Base-by-base conservation (phyloP, 2,329 filamentous ascomycete genomes). In the Colletotrichum spaethianum region DNA sequence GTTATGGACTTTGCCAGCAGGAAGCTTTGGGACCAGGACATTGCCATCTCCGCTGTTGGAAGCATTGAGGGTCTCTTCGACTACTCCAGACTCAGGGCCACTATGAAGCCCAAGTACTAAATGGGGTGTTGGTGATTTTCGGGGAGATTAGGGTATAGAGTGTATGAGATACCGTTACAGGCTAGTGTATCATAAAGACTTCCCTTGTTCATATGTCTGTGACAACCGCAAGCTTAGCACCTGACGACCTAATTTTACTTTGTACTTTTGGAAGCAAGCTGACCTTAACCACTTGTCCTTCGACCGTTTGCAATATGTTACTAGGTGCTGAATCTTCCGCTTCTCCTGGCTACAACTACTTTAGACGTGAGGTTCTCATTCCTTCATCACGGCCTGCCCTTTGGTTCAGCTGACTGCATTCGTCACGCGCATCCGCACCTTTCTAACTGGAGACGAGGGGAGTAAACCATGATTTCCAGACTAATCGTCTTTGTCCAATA, bases 11-110 rank as follows among this genome's bases (percentile, higher is more conserved):
- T 98, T 82, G 96, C 96, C 79, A 93, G 94, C 89, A 91, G 92
- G 85, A 98, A 96, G 87, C 87, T 99, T 74, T 99, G 96, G 96
- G 96, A 99, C 86, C 93, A 96, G 86, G 96, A 99, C 83, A 88
- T 99, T 79, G 96, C 96, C 79, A 90, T 99, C 83, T 95, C 92
- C 82, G 96, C 96, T 42, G 94, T 98, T 76, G 96, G 96, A 77
- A 92, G 91, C 86, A 95, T 98, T 80, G 96, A 98, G 90, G 96
- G 92, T 82, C 83, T 93, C 70, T 88, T 93, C 74, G 91, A 96
- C 83, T 97, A 96, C 87, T 88, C 92, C 83, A 87, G 93, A 82
- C 88, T 94, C 80, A 89, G 95, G 82, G 92, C 90, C 83, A 94
- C 96, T 82, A 96, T 96, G 93, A 94, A 91, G 88, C 92, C 94